A percentile compares a stretch with the other conserved stretches of the same genome.
These are phyloP conservation scores for Huntiella abstrusa DNA, from an alignment of 2,329 filamentous ascomycete species.

Conservation along the genomic window DNA sequence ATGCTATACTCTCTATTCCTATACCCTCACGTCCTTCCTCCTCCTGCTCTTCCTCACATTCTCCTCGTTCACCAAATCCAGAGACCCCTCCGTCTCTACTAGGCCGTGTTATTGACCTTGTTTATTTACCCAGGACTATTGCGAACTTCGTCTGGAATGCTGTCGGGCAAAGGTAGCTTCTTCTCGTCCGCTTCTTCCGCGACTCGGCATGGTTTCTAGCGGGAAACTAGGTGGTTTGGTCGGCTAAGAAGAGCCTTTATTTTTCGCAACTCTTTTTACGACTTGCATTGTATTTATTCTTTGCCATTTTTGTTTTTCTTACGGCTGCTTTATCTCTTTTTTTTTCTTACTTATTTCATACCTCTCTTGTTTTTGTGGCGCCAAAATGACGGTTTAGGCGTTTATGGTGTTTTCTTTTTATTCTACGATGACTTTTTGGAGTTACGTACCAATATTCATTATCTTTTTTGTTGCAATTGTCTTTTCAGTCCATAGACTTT, in stretches of 20 bases:
- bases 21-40: conserved; percentile 32
- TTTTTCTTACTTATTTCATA: neutral
- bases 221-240: too few relatives aligned
- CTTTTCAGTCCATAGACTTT: neutral
- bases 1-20: conserved; percentile 57
- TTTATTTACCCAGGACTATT: conserved; percentile 53
- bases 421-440: neutral
- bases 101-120: conserved; percentile 63
- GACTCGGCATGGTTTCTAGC: neutral
- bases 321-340: neutral
- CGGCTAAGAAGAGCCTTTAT: neutral
- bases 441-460: neutral
- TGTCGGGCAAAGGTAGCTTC: conserved; percentile 35
- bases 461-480: neutral
- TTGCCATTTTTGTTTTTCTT: neutral
- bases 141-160: conserved; percentile 56
- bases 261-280: neutral
- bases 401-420: neutral
- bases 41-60: neutral
- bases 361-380: neutral
- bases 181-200: conserved; percentile 4
- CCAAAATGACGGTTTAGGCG: neutral
- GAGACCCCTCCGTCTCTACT: conserved; percentile 38
- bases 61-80: conserved; percentile 19
- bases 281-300: neutral